phyloP scores from a whole-genome alignment of 2,329 filamentous ascomycete genomes.

The Cercospora berteroae region DNA sequence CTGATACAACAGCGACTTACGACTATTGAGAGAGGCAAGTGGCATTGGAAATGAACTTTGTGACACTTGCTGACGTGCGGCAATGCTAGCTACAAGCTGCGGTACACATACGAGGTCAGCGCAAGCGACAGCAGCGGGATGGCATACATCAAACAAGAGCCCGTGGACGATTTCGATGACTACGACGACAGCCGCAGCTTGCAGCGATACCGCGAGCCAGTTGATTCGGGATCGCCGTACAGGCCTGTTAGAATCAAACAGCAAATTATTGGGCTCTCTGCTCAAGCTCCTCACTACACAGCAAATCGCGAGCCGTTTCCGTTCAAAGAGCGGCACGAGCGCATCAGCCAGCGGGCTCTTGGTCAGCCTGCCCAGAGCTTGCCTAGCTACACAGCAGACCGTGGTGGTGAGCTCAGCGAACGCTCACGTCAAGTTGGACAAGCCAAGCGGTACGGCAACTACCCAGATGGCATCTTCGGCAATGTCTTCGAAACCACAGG shows the following conservation, averaged over 20 bases:
- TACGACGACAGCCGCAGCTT: neutral
- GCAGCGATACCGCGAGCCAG: too few species aligned
- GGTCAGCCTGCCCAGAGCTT: too few species aligned
- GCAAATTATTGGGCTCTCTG: neutral
- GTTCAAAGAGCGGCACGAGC: too few species aligned
- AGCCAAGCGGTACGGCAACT: neutral
- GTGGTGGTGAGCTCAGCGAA: neutral
- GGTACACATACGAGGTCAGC: neutral
- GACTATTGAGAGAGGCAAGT: neutral
- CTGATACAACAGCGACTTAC: neutral
- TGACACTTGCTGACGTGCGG: neutral
- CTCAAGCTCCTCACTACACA: neutral
- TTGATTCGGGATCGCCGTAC: too few species aligned
- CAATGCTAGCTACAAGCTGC: neutral
- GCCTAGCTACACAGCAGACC: too few species aligned
- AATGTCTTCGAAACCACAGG: conserved; percentile 11
- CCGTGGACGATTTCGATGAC: neutral
- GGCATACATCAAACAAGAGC: neutral
- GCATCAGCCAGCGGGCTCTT: too few species aligned
- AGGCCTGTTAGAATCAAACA: neutral
- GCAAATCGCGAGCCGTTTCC: too few species aligned
- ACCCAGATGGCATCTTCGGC: neutral
- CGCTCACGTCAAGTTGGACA: neutral
- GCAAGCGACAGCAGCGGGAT: neutral
- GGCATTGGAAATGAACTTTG: neutral